phyloP scores from a whole-genome alignment of 306 rosid genomes.

The Fragaria ananassa region DNA sequence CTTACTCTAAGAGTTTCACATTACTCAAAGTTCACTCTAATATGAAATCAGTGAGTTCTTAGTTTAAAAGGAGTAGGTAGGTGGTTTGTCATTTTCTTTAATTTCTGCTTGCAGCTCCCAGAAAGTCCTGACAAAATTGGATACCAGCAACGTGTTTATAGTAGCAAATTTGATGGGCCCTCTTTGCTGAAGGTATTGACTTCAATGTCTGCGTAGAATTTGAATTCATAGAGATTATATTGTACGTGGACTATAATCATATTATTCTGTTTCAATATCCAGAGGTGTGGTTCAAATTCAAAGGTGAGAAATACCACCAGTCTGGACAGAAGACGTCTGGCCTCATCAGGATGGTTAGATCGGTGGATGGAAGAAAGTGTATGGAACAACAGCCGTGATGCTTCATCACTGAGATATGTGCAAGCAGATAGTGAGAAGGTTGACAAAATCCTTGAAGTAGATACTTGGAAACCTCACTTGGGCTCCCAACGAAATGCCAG shows the following conservation, averaged over 20 bases:
- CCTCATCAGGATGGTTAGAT: slow-evolving; percentile 65
- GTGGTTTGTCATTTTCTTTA: not conserved
- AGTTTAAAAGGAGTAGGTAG: no score
- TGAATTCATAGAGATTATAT: not conserved
- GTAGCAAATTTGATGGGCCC: slow-evolving; percentile 61
- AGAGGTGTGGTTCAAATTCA: slow-evolving; percentile 89
- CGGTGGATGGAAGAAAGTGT: slow-evolving; percentile 88
- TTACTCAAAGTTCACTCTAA: not conserved
- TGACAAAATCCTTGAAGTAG: slow-evolving; percentile 95
- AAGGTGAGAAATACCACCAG: slow-evolving; percentile 43
- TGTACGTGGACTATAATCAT: slow-evolving; percentile 1
- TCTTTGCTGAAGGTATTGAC: slow-evolving; percentile 64
- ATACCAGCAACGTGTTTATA: slow-evolving; percentile 38
- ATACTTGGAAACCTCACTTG: slow-evolving; percentile 87
- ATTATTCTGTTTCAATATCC: slow-evolving; percentile 22
- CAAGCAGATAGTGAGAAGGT: slow-evolving; percentile 53
- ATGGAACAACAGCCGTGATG: slow-evolving; percentile 36
- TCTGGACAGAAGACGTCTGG: slow-evolving; percentile 38
- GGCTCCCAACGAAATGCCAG: slow-evolving; percentile 39
- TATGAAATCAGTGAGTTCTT: not conserved
- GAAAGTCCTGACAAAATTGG: slow-evolving; percentile 36
- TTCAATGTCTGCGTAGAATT: not conserved
- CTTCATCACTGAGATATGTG: slow-evolving; percentile 38
- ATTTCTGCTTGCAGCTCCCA: slow-evolving; percentile 48
- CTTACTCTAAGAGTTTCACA: not conserved